A percentile compares a stretch with the other conserved stretches of the same genome.
Conservation (phyloP, 2,329 filamentous ascomycete genomes). For the Seiridium cupressi region DNA sequence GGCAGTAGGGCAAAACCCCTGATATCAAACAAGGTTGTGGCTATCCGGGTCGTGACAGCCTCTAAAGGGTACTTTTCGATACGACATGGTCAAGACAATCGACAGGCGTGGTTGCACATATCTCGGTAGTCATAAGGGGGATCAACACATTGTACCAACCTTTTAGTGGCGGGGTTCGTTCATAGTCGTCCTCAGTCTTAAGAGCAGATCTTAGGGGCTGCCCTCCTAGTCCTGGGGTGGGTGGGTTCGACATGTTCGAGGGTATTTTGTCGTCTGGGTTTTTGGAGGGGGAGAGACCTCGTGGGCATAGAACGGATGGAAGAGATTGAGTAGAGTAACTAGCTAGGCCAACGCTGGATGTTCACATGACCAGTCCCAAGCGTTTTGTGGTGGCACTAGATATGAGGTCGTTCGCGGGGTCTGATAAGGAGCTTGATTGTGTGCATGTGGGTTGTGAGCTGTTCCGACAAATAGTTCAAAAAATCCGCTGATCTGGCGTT, state of each 20-base stretch:
- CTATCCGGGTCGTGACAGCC: background rate
- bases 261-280: background rate
- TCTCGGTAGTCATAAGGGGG: background rate
- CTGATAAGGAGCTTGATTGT: background rate
- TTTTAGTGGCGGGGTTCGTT: constrained; percentile 22
- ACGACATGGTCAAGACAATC: too few species aligned
- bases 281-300: too few species aligned
- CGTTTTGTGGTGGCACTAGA: background rate
- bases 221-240: constrained; percentile 20
- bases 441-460: background rate
- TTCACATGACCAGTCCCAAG: background rate
- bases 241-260: constrained; percentile 4
- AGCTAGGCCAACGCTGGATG: background rate
- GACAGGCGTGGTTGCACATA: too few species aligned
- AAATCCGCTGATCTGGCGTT: background rate
- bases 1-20: too few species aligned
- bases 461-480: background rate
- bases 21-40: too few species aligned
- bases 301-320: too few species aligned
- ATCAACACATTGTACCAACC: constrained; percentile 20
- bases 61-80: background rate
- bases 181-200: constrained; percentile 28
- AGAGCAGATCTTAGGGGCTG: constrained; percentile 27
- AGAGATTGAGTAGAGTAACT: too few species aligned
- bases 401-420: background rate